Percentiles rank a stretch among this genome's conserved stretches.
These are phyloP conservation scores for Aspergillus ochraceoroseus DNA, from an alignment of 2,329 filamentous ascomycete species.

Conservation along the genomic window DNA sequence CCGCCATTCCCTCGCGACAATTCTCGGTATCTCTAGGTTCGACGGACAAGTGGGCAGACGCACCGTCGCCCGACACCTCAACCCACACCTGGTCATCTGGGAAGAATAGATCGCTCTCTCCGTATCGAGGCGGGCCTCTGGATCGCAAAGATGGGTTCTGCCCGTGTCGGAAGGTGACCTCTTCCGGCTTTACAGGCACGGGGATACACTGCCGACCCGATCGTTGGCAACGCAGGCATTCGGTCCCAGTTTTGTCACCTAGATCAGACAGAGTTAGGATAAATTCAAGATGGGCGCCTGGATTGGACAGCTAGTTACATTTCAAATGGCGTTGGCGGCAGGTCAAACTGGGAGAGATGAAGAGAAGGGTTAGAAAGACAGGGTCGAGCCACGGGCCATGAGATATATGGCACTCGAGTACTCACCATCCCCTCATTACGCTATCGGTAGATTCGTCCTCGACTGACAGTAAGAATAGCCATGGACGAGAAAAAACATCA, in stretches of 20 bases:
- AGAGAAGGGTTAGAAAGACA: conserved; percentile 3
- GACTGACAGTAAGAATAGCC: conserved; percentile 18
- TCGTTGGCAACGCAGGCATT: conserved; percentile 36
- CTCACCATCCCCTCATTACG: conserved; percentile 41
- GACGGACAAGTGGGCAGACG: conserved; percentile 10
- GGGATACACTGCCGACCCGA: conserved; percentile 36
- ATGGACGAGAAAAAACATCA: conserved; percentile 22
- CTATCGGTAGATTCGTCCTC: conserved; percentile 22
- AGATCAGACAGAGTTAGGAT: conserved; percentile 7
- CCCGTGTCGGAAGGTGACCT: conserved; percentile 37
- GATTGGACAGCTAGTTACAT: conserved; percentile 24
- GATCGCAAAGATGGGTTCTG: conserved; percentile 35
- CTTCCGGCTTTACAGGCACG: conserved; percentile 33
- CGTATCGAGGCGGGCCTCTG: conserved; percentile 34
- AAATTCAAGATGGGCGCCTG: too few relatives aligned
- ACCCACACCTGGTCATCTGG: conserved; percentile 34
- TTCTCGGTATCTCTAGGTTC: neutral
- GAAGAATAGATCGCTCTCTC: conserved; percentile 34
- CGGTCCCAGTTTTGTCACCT: conserved; percentile 36
- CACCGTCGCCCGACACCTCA: conserved; percentile 28
- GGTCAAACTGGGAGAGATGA: conserved; percentile 27
- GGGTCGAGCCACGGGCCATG: neutral
- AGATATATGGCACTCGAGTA: conserved; percentile 11
- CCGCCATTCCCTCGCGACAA: neutral
- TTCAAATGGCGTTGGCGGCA: conserved; percentile 39